phyloP scores from a whole-genome alignment of 2,329 filamentous ascomycete species.

The Fusarium falciforme region DNA sequence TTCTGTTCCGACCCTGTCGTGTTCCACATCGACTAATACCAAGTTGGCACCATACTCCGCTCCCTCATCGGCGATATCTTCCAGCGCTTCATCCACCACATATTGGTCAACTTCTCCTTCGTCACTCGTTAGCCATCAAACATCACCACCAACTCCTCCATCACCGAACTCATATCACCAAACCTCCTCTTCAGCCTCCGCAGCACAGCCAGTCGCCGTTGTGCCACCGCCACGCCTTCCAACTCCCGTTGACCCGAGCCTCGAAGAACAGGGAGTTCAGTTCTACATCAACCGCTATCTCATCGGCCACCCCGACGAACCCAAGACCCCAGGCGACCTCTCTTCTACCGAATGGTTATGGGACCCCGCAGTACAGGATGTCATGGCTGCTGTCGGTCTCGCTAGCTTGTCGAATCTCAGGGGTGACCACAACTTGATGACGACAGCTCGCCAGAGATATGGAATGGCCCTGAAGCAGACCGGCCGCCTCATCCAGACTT shows the following conservation, averaged over 20 bases:
- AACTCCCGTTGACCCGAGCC: constrained; percentile 53
- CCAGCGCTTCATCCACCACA: constrained; percentile 26
- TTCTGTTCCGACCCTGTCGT: constrained; percentile 22
- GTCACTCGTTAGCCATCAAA: constrained; percentile 23
- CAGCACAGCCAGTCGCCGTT: neutral
- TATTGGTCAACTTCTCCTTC: constrained; percentile 38
- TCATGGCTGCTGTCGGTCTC: constrained; percentile 68
- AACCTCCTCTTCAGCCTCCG: constrained; percentile 2
- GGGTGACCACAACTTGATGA: constrained; percentile 58
- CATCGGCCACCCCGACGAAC: constrained; percentile 63
- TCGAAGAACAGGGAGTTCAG: constrained; percentile 60
- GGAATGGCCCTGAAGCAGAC: constrained; percentile 63
- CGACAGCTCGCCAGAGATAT: constrained; percentile 64
- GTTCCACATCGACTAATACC: constrained; percentile 19
- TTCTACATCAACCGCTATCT: constrained; percentile 65
- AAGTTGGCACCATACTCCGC: constrained; percentile 23
- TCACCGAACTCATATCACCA: constrained; percentile 24
- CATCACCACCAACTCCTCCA: constrained; percentile 29
- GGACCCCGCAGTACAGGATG: constrained; percentile 55
- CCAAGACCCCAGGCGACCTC: constrained; percentile 53
- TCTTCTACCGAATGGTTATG: constrained; percentile 51
- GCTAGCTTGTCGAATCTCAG: constrained; percentile 67
- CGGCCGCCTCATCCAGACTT: constrained; percentile 53
- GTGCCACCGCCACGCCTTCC: constrained; percentile 28
- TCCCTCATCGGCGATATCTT: constrained; percentile 24